Base-by-base conservation (phyloP, 495 filamentous ascomycete genomes). In the Bombardia bombarda region DNA sequence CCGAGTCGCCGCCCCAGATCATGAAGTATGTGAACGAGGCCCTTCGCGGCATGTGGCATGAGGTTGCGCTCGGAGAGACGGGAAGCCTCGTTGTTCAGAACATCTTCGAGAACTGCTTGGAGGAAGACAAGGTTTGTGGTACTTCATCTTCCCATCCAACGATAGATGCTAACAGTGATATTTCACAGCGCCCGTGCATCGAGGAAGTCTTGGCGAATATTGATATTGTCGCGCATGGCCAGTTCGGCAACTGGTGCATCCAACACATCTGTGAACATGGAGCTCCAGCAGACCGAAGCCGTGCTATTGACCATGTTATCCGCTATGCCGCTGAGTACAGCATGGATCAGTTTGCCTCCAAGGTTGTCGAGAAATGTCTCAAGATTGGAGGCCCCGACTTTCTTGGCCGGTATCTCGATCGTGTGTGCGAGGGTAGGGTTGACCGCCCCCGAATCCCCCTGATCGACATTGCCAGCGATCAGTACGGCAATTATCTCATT, bases 191-290 rank as follows among this genome's bases (percentile, higher is more conserved):
- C 47, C 87, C 87, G 32, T 95, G 92, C 57, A 94, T 98, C 55
- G 88, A 93, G 63, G 92, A 98, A 58, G 92, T 98, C 6, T 73
- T 98, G 21, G 80, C 74, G 25, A 95, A 88, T 59, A 93, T 97
- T 43, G 87, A 97, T 63, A 81, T 95, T 40, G 86, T 98, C 54
- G 83, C 92, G 34, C 92, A 94, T 62, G 92, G 92, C n/a, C 92
- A 98, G 57, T 98, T 97, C 59, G 92, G 92, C 37, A 98, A 98
- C 57, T 98, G 92, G 92, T 98, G 92, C 65, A 97, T 98, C 52
- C 92, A 98, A 63, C 92, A 98, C 65, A 89, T 98, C 58, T 98
- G 92, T 67, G 92, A 98, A 59, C 93, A 98, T 61, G 93, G 92
- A 28, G 81, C 84, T 46, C 87, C 90, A 21, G 80, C 81, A 43